phyloP scores from a whole-genome alignment of 2,329 filamentous ascomycete species.

The Albifimbria verrucaria region DNA sequence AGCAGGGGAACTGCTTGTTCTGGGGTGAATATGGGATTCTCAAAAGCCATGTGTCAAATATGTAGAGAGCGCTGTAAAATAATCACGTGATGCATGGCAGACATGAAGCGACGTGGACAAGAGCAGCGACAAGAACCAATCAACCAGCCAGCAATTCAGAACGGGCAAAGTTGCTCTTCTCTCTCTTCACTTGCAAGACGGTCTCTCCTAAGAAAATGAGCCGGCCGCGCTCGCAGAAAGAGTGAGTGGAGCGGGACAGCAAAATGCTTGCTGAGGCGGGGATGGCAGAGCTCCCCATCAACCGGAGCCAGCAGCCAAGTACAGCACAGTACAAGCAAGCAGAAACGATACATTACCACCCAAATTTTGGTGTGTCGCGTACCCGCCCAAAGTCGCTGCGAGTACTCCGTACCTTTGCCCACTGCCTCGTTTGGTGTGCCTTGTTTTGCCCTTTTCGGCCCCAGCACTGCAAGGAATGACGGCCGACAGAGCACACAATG shows the following conservation, averaged over 20 bases:
- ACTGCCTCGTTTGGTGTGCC: background rate
- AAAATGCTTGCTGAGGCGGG: slow-evolving; percentile 20
- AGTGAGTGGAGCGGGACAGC: slow-evolving; percentile 24
- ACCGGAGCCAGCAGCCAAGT: slow-evolving; percentile 19
- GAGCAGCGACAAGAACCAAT: too few relatives aligned
- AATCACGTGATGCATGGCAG: too few relatives aligned
- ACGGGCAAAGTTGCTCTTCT: too few relatives aligned
- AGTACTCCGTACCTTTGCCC: slow-evolving; percentile 21
- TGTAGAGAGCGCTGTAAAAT: too few relatives aligned
- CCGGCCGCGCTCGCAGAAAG: too few relatives aligned
- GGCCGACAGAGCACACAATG: background rate
- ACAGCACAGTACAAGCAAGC: slow-evolving; percentile 34
- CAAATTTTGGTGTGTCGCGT: slow-evolving; percentile 32
- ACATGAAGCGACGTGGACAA: too few relatives aligned
- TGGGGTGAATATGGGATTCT: too few relatives aligned
- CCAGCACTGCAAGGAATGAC: background rate
- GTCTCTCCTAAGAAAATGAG: too few relatives aligned
- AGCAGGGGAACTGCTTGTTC: too few relatives aligned
- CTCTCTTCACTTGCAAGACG: too few relatives aligned
- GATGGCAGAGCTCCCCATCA: slow-evolving; percentile 26
- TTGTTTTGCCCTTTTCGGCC: background rate
- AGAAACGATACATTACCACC: slow-evolving; percentile 28
- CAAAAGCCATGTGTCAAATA: too few relatives aligned
- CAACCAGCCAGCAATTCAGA: too few relatives aligned
- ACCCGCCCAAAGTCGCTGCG: slow-evolving; percentile 32